These are phyloP conservation scores for Lentinula edodes DNA, from an alignment of 768 basidiomycete species.

Conservation along the genomic window DNA sequence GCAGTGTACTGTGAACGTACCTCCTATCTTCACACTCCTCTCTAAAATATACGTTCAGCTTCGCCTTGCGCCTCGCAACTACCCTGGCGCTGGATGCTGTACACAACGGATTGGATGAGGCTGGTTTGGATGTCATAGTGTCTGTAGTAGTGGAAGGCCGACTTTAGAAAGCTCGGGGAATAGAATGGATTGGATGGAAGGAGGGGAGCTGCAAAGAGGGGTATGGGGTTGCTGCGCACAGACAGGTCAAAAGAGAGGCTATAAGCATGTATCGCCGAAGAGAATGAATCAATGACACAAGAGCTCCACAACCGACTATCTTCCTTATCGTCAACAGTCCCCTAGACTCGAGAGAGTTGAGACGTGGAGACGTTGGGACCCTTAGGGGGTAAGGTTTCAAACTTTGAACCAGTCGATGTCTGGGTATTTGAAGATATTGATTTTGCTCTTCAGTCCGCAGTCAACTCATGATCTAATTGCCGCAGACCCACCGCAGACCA, in stretches of 20 bases:
- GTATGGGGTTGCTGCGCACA: no score
- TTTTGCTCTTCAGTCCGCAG: no score
- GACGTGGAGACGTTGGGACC: no score
- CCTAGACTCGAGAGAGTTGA: background rate
- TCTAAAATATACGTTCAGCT: background rate
- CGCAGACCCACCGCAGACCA: no score
- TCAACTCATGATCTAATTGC: no score
- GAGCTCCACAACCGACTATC: background rate
- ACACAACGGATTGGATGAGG: background rate
- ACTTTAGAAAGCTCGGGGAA: background rate
- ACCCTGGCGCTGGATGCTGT: background rate
- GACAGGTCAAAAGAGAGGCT: background rate
- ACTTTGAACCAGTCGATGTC: no score
- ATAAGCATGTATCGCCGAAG: background rate
- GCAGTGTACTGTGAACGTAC: background rate
- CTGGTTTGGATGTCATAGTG: no score
- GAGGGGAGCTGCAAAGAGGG: no score
- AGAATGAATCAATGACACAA: background rate
- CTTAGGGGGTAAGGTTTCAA: no score
- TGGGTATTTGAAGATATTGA: no score
- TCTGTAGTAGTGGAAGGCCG: no score
- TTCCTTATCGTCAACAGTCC: background rate
- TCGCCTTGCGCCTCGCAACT: slow-evolving; percentile 2
- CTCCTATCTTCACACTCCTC: background rate
- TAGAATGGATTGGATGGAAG: background rate